A percentile compares a stretch with the other conserved stretches of the same genome.
Evolutionary conservation across 2,329 filamentous ascomycete species (phyloP).

Genomic region (Parascedosporium putredinis): DNA sequence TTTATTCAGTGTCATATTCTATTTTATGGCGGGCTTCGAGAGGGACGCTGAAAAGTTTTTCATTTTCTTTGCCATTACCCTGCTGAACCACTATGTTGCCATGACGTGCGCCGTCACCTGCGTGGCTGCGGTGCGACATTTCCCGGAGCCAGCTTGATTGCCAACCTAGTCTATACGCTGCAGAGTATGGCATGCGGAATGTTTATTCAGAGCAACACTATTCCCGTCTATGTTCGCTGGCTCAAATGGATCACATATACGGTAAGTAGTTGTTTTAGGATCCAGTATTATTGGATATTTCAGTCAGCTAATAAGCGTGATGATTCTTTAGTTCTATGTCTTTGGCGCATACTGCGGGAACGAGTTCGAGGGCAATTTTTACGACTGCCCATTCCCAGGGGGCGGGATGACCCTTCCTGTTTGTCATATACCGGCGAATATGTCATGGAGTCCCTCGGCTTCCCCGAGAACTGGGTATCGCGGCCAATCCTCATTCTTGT

Average conservation of each 20-base stretch:
- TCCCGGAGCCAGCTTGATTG: conserved; percentile 61
- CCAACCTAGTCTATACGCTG: conserved; percentile 61
- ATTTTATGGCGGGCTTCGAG: conserved; percentile 70
- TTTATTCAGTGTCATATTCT: conserved; percentile 60
- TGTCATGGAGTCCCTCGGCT: conserved; percentile 58
- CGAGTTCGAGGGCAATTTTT: conserved; percentile 62
- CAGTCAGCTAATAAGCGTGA: no score
- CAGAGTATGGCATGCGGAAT: conserved; percentile 68
- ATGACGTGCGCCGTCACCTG: conserved; percentile 62
- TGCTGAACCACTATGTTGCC: conserved; percentile 64
- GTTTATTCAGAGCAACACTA: conserved; percentile 63
- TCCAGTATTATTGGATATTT: no score
- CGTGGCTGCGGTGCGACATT: conserved; percentile 54
- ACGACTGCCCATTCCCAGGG: conserved; percentile 58
- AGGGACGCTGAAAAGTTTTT: conserved; percentile 55
- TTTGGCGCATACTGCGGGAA: conserved; percentile 64
- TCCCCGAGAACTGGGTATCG: conserved; percentile 57
- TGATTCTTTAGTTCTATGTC: conserved; percentile 62
- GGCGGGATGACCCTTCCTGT: conserved; percentile 54
- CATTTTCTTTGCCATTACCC: conserved; percentile 56
- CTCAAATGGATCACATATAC: conserved; percentile 57
- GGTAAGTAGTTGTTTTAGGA: conserved; percentile 22
- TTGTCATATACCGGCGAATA: conserved; percentile 58
- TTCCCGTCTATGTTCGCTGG: conserved; percentile 71
- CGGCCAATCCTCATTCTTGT: conserved; percentile 54